A percentile compares a stretch with the other conserved stretches of the same genome.
Conservation (phyloP, 805 yeast species). For the Candida fluviatilis region DNA sequence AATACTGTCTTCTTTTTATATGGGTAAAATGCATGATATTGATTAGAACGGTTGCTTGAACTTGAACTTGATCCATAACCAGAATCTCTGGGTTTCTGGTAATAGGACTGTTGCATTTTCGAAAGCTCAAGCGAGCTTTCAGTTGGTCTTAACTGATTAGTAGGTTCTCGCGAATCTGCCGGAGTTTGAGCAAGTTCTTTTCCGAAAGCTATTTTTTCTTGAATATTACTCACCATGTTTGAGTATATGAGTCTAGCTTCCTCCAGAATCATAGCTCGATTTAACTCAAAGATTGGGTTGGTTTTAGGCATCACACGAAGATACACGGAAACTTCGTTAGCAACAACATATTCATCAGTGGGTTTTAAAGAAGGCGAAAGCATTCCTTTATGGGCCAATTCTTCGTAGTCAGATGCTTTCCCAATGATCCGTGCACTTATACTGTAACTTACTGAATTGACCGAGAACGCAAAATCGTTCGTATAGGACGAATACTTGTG, state of each 20-base stretch:
- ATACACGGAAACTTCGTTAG: slow-evolving; percentile 23
- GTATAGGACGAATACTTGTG: slow-evolving; percentile 15
- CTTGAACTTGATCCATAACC: slow-evolving; percentile 3
- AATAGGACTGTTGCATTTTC: slow-evolving; percentile 27
- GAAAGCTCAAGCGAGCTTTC: slow-evolving; percentile 22
- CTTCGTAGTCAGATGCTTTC: slow-evolving; percentile 26
- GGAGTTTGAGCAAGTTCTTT: slow-evolving; percentile 14
- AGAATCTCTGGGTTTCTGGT: slow-evolving; percentile 11
- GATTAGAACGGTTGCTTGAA: slow-evolving; percentile 1
- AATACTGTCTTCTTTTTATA: slow-evolving; percentile 25
- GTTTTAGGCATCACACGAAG: slow-evolving; percentile 21
- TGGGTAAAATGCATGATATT: slow-evolving; percentile 19
- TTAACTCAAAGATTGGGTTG: slow-evolving; percentile 22
- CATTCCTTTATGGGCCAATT: slow-evolving; percentile 9
- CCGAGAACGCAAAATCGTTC: slow-evolving; percentile 28
- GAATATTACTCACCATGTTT: slow-evolving; percentile 23
- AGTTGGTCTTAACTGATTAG: slow-evolving; percentile 12
- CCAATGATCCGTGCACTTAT: slow-evolving; percentile 37
- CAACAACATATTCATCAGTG: slow-evolving; percentile 28
- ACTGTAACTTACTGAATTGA: slow-evolving; percentile 27
- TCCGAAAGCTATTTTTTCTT: slow-evolving; percentile 24
- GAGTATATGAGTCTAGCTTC: slow-evolving; percentile 31
- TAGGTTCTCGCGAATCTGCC: slow-evolving; percentile 4
- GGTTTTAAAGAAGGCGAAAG: slow-evolving; percentile 11
- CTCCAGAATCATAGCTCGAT: slow-evolving; percentile 25